phyloP scores from a whole-genome alignment of 305 asterid genomes.

The Fraxinus sp. region DNA sequence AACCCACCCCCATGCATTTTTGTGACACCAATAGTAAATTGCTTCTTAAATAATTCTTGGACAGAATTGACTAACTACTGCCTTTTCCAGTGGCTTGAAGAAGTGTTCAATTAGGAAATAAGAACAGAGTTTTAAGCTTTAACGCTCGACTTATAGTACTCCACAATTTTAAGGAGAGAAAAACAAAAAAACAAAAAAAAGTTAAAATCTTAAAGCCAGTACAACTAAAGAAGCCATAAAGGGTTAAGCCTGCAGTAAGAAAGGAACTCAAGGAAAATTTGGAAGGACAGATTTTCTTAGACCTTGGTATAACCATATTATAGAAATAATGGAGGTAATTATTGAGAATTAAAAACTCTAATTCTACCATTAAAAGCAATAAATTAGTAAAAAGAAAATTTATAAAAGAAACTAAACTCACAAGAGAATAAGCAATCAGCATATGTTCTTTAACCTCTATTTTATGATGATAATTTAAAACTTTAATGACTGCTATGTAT shows the following conservation, averaged over 20 bases:
- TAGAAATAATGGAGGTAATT: background rate
- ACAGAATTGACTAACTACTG: background rate
- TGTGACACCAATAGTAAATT: background rate
- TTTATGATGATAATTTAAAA: background rate
- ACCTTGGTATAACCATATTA: too few relatives aligned
- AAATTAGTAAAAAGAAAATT: too few relatives aligned
- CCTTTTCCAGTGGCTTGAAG: background rate
- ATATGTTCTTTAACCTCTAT: background rate
- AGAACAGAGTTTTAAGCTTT: background rate
- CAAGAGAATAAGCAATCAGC: background rate
- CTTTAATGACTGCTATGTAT: background rate
- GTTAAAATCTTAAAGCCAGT: too few relatives aligned
- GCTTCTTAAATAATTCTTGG: background rate
- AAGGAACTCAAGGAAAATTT: background rate
- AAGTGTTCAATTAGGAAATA: background rate
- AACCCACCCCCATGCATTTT: too few relatives aligned
- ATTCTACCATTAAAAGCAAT: background rate
- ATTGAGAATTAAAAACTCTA: background rate
- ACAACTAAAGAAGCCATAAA: background rate
- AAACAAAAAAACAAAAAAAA: background rate
- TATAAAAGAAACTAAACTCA: too few relatives aligned
- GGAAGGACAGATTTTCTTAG: background rate
- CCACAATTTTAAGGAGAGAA: background rate
- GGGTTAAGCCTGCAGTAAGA: background rate
- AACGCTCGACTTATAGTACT: background rate